Evolutionary conservation across 768 basidiomycete species (phyloP).

Genomic region (Amanita subjunquillea): DNA sequence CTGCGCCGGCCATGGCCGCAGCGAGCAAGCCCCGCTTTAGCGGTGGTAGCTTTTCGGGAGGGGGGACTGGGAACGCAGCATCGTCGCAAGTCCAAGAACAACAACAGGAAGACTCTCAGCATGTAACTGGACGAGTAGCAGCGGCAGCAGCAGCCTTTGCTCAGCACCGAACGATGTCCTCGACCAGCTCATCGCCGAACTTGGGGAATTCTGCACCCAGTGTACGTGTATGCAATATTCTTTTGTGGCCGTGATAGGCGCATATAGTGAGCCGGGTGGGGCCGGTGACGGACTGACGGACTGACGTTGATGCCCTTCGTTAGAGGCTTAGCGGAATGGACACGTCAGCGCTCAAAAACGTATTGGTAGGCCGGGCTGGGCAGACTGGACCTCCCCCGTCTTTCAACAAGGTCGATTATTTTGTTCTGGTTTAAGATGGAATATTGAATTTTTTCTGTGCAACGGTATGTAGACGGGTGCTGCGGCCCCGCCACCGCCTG

Average conservation of each 20-base stretch:
- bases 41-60: constrained; percentile 2
- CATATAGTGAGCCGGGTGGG: neutral
- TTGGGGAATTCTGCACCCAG: neutral
- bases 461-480: neutral
- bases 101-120: neutral
- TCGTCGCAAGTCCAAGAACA: neutral
- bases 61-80: neutral
- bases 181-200: neutral
- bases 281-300: no score
- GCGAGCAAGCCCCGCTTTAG: neutral
- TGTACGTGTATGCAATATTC: no score
- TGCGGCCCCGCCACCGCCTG: constrained; percentile 13
- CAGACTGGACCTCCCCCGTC: neutral
- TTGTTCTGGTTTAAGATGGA: neutral
- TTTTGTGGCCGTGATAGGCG: neutral
- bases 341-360: constrained; percentile 35
- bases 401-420: neutral
- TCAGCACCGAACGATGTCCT: constrained; percentile 14
- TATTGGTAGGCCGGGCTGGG: constrained; percentile 21
- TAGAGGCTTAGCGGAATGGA: constrained; percentile 58
- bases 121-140: constrained; percentile 1
- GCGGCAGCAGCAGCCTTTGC: constrained; percentile 4
- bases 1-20: constrained; percentile 29
- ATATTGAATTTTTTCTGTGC: constrained; percentile 1
- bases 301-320: neutral